Percentiles rank a stretch among this genome's conserved stretches.
These are phyloP conservation scores for Strobilomyces dryophilus DNA, from an alignment of 768 basidiomycete species.

Conservation along the genomic window DNA sequence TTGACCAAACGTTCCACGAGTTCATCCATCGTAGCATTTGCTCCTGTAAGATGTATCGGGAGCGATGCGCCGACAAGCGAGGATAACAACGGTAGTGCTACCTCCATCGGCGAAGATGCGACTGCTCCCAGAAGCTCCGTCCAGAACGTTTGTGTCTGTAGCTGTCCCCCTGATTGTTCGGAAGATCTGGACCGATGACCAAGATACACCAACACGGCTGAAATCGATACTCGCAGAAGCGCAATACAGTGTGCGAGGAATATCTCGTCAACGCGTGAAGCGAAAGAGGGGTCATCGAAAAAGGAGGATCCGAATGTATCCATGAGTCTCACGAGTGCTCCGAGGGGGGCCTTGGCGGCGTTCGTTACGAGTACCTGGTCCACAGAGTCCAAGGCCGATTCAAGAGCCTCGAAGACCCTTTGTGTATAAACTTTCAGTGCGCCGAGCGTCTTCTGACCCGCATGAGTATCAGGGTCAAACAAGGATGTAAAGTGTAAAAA, in stretches of 20 bases:
- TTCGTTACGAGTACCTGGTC: not conserved
- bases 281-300: slow-evolving; percentile 41
- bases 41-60: slow-evolving; percentile 44
- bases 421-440: slow-evolving; percentile 15
- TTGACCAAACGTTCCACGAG: slow-evolving; percentile 29
- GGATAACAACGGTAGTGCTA: slow-evolving; percentile 39
- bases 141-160: slow-evolving; percentile 20
- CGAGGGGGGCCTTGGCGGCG: slow-evolving; percentile 21
- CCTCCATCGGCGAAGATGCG: slow-evolving; percentile 28
- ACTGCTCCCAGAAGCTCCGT: slow-evolving; percentile 39
- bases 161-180: slow-evolving; percentile 4
- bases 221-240: slow-evolving; percentile 39
- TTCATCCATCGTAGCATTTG: slow-evolving; percentile 41
- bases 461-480: slow-evolving; percentile 24
- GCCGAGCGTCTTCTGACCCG: slow-evolving; percentile 8
- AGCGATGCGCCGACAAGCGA: slow-evolving; percentile 37
- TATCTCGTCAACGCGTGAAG: slow-evolving; percentile 43
- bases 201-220: slow-evolving; percentile 52
- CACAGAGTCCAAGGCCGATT: slow-evolving; percentile 8
- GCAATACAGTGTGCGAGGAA: slow-evolving; percentile 35
- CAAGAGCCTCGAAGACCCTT: slow-evolving; percentile 24
- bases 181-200: slow-evolving; percentile 13
- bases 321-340: slow-evolving; percentile 38
- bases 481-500: slow-evolving; percentile 43
- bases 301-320: slow-evolving; percentile 49